phyloP scores from a whole-genome alignment of 2,329 filamentous ascomycete species.

The Grosmannia serpens region DNA sequence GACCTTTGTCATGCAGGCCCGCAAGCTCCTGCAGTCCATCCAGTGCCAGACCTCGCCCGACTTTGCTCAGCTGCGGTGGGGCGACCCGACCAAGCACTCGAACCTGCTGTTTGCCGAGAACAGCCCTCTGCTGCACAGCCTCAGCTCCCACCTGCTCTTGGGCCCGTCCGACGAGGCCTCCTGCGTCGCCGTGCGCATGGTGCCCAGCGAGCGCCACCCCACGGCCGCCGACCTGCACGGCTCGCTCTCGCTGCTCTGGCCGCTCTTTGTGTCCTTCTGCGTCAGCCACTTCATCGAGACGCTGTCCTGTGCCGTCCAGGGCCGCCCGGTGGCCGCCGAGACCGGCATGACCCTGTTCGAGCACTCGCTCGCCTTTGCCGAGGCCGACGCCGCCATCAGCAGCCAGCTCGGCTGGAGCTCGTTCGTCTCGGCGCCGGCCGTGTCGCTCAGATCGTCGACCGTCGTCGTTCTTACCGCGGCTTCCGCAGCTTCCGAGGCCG shows the following conservation, averaged over 20 bases:
- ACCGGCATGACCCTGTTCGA: conserved; percentile 96
- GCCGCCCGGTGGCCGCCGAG: conserved; percentile 67
- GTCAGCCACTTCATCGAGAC: conserved; percentile 83
- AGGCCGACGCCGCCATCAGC: conserved; percentile 80
- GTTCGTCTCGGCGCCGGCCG: conserved; percentile 31
- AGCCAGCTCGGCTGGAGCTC: conserved; percentile 64
- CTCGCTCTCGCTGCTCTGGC: conserved; percentile 67
- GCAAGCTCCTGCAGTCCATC: conserved; percentile 66
- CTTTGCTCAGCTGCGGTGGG: conserved; percentile 59
- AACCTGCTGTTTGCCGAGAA: conserved; percentile 59
- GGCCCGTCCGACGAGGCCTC: conserved; percentile 64
- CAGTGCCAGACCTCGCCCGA: conserved; percentile 80
- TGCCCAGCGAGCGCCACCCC: conserved; percentile 39
- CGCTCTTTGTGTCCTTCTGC: conserved; percentile 57
- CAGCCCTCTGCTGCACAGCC: conserved; percentile 56
- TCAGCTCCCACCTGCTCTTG: conserved; percentile 62
- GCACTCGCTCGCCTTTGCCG: conserved; percentile 88
- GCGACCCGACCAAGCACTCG: conserved; percentile 50
- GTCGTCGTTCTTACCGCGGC: conserved; percentile 12
- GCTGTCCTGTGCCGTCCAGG: conserved; percentile 76
- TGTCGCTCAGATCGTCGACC: conserved; percentile 32
- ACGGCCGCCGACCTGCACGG: conserved; percentile 49
- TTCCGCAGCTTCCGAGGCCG: conserved; percentile 8
- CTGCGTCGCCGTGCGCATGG: conserved; percentile 67
- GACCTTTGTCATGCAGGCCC: conserved; percentile 57